Base-by-base conservation (phyloP, 2,329 filamentous ascomycete species). In the Daldinia sp. region DNA sequence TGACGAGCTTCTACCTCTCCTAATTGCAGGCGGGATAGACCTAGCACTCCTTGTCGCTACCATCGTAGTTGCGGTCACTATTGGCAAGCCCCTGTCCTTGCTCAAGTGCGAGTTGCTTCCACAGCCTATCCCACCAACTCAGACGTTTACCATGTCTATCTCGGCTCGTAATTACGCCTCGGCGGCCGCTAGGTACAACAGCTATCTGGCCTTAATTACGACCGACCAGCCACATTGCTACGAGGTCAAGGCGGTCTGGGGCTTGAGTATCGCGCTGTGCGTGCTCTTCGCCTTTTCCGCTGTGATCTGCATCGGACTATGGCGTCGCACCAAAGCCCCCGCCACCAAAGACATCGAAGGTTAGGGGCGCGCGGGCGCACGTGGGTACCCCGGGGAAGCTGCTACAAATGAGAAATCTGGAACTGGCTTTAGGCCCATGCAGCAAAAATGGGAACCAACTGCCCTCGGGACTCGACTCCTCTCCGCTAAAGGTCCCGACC, bases 181-280 rank as follows among this genome's bases (percentile, higher is more conserved):
- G 1, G 70, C 72, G 13, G 61, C 70, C 9, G 47, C 63, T 34
- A 66, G 65, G 51, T 77, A 73, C 53, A 66, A 69, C 30, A 78
- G 77, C 65, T 82, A 81, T 71, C 75, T 81, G 53, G 74, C 80
- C 43, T 84, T 85, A 77, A 81, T 83, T 19, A 81, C 81, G 56
- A 79, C 81, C 3, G 82, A 82, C 69, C 82, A 82, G 75, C 76
- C 84, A 15, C 90, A 91, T 57, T 97, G 94, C 80, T 87, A 89
- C 72, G 88, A 95, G 81, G 88, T 93, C 76, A 96, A 96, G 83
- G 87, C 90, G 13, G 86, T 95, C 68, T 97, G 93, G 94, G 93
- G 93, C 0, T 78, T 97, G 63, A 86, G 87, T 75, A 94, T 97
- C 76, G 88, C 88, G 3, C 84, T 96, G 50, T 93, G 88, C 75